Evolutionary conservation across 179 eudicot species (phyloP).

Genomic region (Camellia oleifera): DNA sequence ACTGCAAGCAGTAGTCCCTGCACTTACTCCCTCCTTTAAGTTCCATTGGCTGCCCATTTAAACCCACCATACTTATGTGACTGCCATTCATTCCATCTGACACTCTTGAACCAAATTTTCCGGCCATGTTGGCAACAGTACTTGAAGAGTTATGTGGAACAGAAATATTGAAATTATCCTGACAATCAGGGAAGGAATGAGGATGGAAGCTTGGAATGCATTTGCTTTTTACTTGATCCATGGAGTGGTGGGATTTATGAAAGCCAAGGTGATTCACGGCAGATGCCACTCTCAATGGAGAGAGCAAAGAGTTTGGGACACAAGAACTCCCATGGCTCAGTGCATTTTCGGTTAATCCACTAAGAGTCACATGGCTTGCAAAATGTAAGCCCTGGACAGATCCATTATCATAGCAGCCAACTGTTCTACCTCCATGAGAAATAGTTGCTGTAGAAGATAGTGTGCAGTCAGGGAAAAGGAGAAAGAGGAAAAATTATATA

Average conservation of each 20-base stretch:
- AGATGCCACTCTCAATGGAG: constrained; percentile 34
- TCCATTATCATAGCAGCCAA: constrained; percentile 28
- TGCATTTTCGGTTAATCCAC: constrained; percentile 23
- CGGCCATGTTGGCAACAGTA: constrained; percentile 18
- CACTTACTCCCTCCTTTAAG: constrained; percentile 31
- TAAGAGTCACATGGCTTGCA: constrained; percentile 15
- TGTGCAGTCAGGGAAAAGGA: neutral
- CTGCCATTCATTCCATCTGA: constrained; percentile 25
- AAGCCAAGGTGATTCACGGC: constrained; percentile 22
- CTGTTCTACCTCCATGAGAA: constrained; percentile 16
- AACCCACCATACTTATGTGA: constrained; percentile 23
- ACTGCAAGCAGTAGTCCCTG: neutral
- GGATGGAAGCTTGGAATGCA: constrained; percentile 36
- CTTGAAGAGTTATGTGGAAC: constrained; percentile 21
- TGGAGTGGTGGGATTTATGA: constrained; percentile 25
- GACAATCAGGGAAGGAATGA: constrained; percentile 35
- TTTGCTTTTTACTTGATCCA: constrained; percentile 22
- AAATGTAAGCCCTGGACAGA: constrained; percentile 23
- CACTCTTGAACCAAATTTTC: constrained; percentile 18
- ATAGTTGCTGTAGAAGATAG: constrained; percentile 24
- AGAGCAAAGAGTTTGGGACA: constrained; percentile 37
- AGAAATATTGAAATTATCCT: constrained; percentile 31
- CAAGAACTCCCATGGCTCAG: constrained; percentile 29
- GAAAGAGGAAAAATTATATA: neutral
- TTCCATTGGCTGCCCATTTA: constrained; percentile 26